phyloP scores from a whole-genome alignment of 2,329 filamentous ascomycete genomes.

The Raffaelea arxii region DNA sequence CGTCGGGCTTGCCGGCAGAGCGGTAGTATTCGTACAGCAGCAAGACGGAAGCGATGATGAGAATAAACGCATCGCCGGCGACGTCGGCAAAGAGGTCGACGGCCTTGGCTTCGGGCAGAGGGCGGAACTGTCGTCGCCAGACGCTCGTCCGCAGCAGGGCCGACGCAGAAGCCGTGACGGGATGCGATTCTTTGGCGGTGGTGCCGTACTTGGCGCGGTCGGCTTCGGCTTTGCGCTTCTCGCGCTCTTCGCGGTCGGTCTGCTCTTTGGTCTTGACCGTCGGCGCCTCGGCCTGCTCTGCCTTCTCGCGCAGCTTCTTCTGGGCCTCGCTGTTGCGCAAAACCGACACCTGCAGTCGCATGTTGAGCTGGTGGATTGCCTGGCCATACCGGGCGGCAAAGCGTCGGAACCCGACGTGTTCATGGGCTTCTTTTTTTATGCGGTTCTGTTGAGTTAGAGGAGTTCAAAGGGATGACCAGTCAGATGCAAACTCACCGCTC shows the following conservation, averaged over 20 bases:
- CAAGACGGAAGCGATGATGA: slow-evolving; percentile 45
- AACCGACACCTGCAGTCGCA: slow-evolving; percentile 51
- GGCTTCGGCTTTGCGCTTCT: slow-evolving; percentile 40
- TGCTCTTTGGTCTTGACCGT: slow-evolving; percentile 58
- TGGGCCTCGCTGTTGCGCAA: slow-evolving; percentile 49
- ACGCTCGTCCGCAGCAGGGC: slow-evolving; percentile 28
- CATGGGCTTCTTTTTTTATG: slow-evolving; percentile 57
- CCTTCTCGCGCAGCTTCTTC: slow-evolving; percentile 49
- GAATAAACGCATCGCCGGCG: slow-evolving; percentile 53
- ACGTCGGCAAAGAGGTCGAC: slow-evolving; percentile 60
- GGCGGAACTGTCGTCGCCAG: slow-evolving; percentile 52
- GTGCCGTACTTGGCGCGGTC: slow-evolving; percentile 32
- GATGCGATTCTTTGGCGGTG: slow-evolving; percentile 29
- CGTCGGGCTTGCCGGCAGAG: slow-evolving; percentile 49
- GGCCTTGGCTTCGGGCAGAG: slow-evolving; percentile 54
- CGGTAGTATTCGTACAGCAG: slow-evolving; percentile 55
- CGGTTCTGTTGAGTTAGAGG: slow-evolving; percentile 38
- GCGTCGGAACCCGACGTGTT: slow-evolving; percentile 49
- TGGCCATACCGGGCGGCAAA: slow-evolving; percentile 55
- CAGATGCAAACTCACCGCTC: slow-evolving; percentile 56
- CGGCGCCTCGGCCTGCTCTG: slow-evolving; percentile 51
- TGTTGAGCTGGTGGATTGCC: slow-evolving; percentile 56
- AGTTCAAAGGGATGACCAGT: background rate
- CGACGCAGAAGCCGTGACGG: slow-evolving; percentile 17
- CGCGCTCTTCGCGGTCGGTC: slow-evolving; percentile 36